A percentile compares a stretch with the other conserved stretches of the same genome.
These are phyloP conservation scores for Sphenostylis stenocarpa DNA, from an alignment of 306 rosid genomes.

Conservation along the genomic window DNA sequence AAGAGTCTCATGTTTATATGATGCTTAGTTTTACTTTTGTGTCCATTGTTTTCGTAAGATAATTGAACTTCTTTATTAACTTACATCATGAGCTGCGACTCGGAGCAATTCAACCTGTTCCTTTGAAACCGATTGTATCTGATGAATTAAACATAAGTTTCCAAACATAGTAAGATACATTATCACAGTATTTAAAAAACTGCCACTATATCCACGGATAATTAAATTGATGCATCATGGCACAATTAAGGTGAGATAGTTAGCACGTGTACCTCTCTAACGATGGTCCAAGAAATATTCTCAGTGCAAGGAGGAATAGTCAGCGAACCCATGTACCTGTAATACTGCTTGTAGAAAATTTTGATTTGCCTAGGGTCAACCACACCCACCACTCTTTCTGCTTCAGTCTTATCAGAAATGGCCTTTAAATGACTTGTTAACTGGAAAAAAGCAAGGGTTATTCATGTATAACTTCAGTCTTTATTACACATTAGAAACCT, in stretches of 20 bases:
- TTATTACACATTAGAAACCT: background rate
- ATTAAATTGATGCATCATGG: background rate
- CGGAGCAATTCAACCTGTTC: constrained; percentile 56
- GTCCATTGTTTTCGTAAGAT: background rate
- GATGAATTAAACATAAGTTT: background rate
- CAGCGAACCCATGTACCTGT: constrained; percentile 67
- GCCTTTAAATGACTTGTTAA: constrained; percentile 33
- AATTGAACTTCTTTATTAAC: constrained; percentile 12
- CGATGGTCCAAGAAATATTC: constrained; percentile 61
- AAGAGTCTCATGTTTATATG: background rate
- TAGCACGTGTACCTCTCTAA: constrained; percentile 22
- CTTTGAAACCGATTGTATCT: constrained; percentile 52
- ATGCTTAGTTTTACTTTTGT: background rate
- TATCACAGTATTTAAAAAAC: background rate
- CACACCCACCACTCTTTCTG: constrained; percentile 34
- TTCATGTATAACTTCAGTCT: background rate
- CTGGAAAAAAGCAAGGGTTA: constrained; percentile 25
- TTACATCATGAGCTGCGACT: constrained; percentile 70
- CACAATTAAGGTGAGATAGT: background rate
- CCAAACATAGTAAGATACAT: background rate
- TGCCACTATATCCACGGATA: background rate
- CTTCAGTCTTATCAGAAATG: constrained; percentile 14
- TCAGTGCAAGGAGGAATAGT: constrained; percentile 69
- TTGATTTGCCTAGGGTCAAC: constrained; percentile 43
- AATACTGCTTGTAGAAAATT: constrained; percentile 37